Evolutionary conservation across 2,329 filamentous ascomycete genomes (phyloP), one percentile per base, ranked within the genome.

Genomic region (Fusarium paranaense): DNA sequence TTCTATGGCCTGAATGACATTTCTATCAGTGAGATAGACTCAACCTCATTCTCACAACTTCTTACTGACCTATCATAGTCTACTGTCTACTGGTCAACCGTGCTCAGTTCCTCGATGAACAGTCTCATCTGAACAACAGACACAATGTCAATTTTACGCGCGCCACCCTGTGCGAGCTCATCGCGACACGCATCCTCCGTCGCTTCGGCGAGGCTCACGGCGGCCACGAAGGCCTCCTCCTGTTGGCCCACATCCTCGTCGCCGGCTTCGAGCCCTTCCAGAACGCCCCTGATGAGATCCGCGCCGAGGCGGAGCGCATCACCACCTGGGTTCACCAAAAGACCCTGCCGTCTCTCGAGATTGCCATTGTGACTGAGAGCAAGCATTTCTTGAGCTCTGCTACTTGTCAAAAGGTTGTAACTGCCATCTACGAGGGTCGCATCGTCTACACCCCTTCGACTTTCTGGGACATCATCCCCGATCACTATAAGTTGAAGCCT

Each of bases 201-300:
- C 91, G 93, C 62, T 95, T 94, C 78, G 92, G 94, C 75, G 94
- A 97, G 83, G 92, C 95, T 76, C 91, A 94, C 67, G 89, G 91
- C 16, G 93, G 93, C 6, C 86, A 90, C 0, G 87, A 91, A 30
- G 93, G 94, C 1, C 87, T 97, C 14, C 85, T 97, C 6, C 85
- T 94, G 25, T 87, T 97, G 7, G 91, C 94, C 7, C 93, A 95
- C 76, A 92, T 97, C 35, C 88, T 97, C 22, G 93, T 97, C 16
- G 93, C 94, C 18, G 93, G 93, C 16, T 97, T 97, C 77, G 92
- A 95, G 77, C 94, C 94, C 2, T 97, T 97, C 77, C 94, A 97
- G 82, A 94, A 94, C 74, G 94, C 94, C 0, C 94, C 94, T 0
- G 84, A 87, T 1, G 88, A 93, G 64, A 88, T 95, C 45, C 87